Evolutionary conservation across 148 eudicot genomes (phyloP).

Genomic region (Diospyros lotus): DNA sequence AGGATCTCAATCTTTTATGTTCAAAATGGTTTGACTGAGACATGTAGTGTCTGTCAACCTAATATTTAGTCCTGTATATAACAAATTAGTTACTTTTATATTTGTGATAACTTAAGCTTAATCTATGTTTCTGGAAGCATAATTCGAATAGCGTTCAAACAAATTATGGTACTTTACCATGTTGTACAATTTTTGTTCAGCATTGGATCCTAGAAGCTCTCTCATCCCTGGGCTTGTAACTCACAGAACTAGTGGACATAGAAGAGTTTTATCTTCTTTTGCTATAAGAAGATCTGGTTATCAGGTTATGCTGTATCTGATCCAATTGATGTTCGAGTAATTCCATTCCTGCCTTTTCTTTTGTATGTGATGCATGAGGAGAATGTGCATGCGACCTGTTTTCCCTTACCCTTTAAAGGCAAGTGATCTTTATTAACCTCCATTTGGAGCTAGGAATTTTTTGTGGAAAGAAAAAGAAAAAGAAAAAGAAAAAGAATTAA

Average conservation of each 20-base stretch:
- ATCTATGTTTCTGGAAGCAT: neutral
- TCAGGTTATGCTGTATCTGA: neutral
- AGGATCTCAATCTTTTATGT: neutral
- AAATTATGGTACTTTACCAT: neutral
- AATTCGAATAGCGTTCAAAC: neutral
- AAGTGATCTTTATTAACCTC: no score
- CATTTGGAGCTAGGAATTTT: no score
- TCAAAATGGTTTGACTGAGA: neutral
- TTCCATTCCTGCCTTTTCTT: neutral
- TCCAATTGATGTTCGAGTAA: neutral
- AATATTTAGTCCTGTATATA: neutral
- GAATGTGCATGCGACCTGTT: neutral
- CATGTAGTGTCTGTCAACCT: neutral
- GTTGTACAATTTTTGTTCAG: neutral
- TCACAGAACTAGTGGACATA: neutral
- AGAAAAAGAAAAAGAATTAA: no score
- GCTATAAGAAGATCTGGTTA: neutral
- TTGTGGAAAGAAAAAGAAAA: no score
- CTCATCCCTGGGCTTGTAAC: neutral
- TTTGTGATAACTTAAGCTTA: neutral
- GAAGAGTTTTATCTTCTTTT: neutral
- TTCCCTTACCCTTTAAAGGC: neutral
- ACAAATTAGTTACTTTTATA: neutral
- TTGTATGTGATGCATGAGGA: neutral
- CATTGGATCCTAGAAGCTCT: neutral